These are phyloP conservation scores for Dioscorea alata DNA, from an alignment of 106 monocot species.

Conservation along the genomic window DNA sequence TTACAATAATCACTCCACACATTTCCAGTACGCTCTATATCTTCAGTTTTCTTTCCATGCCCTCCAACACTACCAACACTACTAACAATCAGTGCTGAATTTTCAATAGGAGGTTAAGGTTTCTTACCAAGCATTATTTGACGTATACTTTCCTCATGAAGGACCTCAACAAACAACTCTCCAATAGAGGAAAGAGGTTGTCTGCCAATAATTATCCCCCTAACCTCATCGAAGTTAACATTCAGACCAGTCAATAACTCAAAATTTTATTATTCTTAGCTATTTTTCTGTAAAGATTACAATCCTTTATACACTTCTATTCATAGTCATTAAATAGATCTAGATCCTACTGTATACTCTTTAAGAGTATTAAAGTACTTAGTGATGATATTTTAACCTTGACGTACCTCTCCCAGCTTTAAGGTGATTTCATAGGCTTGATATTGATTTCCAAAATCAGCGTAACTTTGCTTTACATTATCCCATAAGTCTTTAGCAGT, in stretches of 20 bases:
- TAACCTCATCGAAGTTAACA: constrained; percentile 2
- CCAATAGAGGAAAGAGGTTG: background rate
- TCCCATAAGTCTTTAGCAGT: constrained; percentile 2
- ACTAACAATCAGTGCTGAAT: no score
- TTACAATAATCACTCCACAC: no score
- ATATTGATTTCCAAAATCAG: background rate
- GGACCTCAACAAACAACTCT: background rate
- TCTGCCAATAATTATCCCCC: background rate
- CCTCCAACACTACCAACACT: background rate
- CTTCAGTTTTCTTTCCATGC: background rate
- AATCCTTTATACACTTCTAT: background rate
- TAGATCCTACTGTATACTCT: background rate
- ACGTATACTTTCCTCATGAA: background rate
- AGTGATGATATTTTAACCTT: background rate
- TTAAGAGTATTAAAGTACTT: background rate
- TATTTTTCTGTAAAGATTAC: background rate
- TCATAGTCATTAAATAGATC: constrained; percentile 4
- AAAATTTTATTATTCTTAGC: background rate
- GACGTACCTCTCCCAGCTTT: background rate
- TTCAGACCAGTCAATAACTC: background rate
- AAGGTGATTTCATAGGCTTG: background rate
- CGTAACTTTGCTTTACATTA: background rate
- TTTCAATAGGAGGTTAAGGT: no score
- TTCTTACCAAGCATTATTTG: background rate
- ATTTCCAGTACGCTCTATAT: background rate